Evolutionary conservation across 1,284 basidiomycete genomes (phyloP), one percentile per base, ranked within the genome.

Genomic region (Trametes pubescens): DNA sequence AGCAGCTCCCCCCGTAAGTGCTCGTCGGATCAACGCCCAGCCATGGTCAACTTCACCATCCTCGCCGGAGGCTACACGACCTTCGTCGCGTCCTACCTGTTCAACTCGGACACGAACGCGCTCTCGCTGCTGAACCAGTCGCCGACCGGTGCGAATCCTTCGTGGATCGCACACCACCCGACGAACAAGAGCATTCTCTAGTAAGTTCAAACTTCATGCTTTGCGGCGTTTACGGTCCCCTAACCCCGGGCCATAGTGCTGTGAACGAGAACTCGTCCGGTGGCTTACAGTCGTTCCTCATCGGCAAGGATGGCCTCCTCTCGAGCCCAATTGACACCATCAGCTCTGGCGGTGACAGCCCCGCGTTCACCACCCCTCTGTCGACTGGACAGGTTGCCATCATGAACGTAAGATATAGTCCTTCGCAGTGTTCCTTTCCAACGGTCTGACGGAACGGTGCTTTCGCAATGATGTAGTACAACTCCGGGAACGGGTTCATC

Each of bases 81-180:
- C 47, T 87, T 88, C 69, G 80, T 89, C 63, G 85, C 85, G n/a
- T 82, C 85, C 1, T 88, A 88, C 72, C 70, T 85, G 46, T 88
- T 88, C 76, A 81, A 85, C 71, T 76, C 82, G 18, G 76, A 79
- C 40, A 77, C 80, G 4, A 80, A 78, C 7, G 77, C 82, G 13
- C 75, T 88, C 48, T 78, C 79, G 5, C 75, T 88, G 4, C 59
- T 80, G 38, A 78, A 76, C 67, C 82, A 82, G 68, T 85, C 80
- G 13, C 78, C 82, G 13, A 83, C 85, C 1, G 86, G 86, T 4
- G 69, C 71, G 0, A 84, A 82, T 69, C 82, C 84, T 3, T 86
- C 85, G 10, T 89, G 87, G 87, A 80, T 89, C 21, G 72, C 82
- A 14, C 71, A 73, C 4, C 81, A 86, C 68, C 85, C 84, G 0